Evolutionary conservation across 2,329 filamentous ascomycete genomes (phyloP).

Genomic region (Epichloe gansuensis): DNA sequence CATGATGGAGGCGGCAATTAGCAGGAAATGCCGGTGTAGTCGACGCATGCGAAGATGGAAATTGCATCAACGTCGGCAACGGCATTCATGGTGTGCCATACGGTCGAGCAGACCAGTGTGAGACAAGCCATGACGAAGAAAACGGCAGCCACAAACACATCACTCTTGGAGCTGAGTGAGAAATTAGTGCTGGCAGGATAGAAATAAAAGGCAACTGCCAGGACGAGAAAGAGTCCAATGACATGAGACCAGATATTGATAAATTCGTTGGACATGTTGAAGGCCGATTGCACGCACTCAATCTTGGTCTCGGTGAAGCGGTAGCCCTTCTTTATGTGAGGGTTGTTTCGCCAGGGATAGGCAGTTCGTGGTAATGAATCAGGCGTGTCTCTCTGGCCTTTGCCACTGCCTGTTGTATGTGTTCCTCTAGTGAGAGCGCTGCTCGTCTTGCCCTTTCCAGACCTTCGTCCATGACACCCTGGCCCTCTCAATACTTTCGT

Average conservation of each 20-base stretch:
- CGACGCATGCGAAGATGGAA: slow-evolving; percentile 92
- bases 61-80: slow-evolving; percentile 83
- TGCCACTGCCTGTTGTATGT: slow-evolving; percentile 65
- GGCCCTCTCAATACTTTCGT: slow-evolving; percentile 64
- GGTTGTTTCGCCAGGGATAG: slow-evolving; percentile 86
- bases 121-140: slow-evolving; percentile 97
- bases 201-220: slow-evolving; percentile 87
- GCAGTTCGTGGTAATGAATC: slow-evolving; percentile 81
- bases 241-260: slow-evolving; percentile 98
- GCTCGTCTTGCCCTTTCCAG: slow-evolving; percentile 74
- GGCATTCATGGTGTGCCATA: slow-evolving; percentile 99
- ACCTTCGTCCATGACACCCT: slow-evolving; percentile 69
- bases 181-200: slow-evolving; percentile 87
- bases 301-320: slow-evolving; percentile 87
- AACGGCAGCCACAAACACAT: slow-evolving; percentile 80
- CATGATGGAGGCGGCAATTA: slow-evolving; percentile 94
- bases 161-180: slow-evolving; percentile 70
- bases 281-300: slow-evolving; percentile 75
- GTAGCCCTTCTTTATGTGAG: slow-evolving; percentile 83
- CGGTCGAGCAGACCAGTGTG: slow-evolving; percentile 84
- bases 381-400: slow-evolving; percentile 70
- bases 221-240: slow-evolving; percentile 76
- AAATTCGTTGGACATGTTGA: slow-evolving; percentile 79
- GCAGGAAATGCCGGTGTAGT: slow-evolving; percentile 96
- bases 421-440: slow-evolving; percentile 70